Base-by-base conservation (phyloP, 2,329 filamentous ascomycete species). In the Penicillium sp. region DNA sequence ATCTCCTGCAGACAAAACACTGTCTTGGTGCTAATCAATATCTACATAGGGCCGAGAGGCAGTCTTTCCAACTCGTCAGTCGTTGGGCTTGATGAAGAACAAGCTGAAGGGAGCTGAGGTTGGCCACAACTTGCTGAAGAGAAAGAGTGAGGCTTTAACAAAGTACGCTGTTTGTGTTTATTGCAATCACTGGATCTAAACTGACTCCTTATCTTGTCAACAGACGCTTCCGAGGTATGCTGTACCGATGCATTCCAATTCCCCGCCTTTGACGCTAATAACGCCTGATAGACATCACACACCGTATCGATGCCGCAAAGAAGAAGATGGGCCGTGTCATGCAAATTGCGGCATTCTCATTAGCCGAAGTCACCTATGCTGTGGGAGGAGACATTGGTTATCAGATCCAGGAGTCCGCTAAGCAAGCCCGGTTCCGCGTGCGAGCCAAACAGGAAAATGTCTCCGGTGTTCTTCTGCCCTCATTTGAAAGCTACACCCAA, bases 281-380 rank as follows among this genome's bases (percentile, higher is more conserved):
- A 44, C 43, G 43, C 29, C 24, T 50, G 67, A 63, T 72, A 91
- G 94, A 99, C 69, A 99, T 99, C 69, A 97, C 94, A 47, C 86
- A 87, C 73, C 89, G 94, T 70, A 99, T 99, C 76, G 93, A 99
- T 79, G 94, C 99, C 76, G 94, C 94, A 40, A 99, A 99, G 78
- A 90, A 92, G 67, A 99, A 99, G 81, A 99, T 99, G 93, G 94
- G 94, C 54, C 86, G 93, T 32, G 94, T 99, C 36, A 99, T 99
- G 94, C 93, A 97, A 76, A 96, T 99, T 70, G 94, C 94, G 39
- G 92, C 94, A 43, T 97, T 99, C 78, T 97, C 93, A 42, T 84
- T 99, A 16, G 94, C 94, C 56, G 94, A 97, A 79, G 94, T 99
- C 53, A 96, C 92, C 46, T 99, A 99, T 70, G 94, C 94, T 24